Evolutionary conservation across 2,329 filamentous ascomycete species (phyloP), one percentile per base, ranked within the genome.

Genomic region (Arthroderma sp.): DNA sequence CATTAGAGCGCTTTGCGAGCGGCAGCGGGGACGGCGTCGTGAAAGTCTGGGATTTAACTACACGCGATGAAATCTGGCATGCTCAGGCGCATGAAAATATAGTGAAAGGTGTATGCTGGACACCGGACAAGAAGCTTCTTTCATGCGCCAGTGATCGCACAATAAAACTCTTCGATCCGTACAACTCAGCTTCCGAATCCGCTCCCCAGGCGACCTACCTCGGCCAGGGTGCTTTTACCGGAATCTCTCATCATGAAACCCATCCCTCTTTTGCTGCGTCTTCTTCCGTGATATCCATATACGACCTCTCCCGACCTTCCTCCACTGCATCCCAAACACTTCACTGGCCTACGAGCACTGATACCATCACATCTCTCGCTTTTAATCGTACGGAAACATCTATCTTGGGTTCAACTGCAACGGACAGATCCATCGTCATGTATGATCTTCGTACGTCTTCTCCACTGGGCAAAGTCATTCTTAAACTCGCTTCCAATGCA

Each of bases 361-460:
- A 94, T 63, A 96, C 91, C 3, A 91, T 96, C 64, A 94, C 79
- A 37, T 75, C 83, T 8, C 76, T 95, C 47, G 75, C 84, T 36
- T 94, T 96, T 70, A 98, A 96, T 67, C 83, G 93, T 60, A 83
- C 85, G 33, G 91, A 98, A 68, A 94, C 89, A 0, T 93, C 86
- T 0, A 78, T 98, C 37, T 70, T 98, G 29, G 91, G 81, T 5
- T 91, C 86, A 0, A 82, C 83, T 49, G 86, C 84, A 32, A 84
- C 81, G 6, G 91, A 98, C 60, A 78, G 89, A 51, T 85, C 83
- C 29, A 69, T 98, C 48, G 81, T 95, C 36, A 75, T 98, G 49
- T 96, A 95, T 65, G 91, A 98, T 60, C 73, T 96, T 38, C 80
- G 91, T 42, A 94, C 89, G 8, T 82, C 80, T 4, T 85, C 81